A percentile compares a stretch with the other conserved stretches of the same genome.
Conservation (phyloP, 441 rosid genomes). For the Populus trichocarpa region DNA sequence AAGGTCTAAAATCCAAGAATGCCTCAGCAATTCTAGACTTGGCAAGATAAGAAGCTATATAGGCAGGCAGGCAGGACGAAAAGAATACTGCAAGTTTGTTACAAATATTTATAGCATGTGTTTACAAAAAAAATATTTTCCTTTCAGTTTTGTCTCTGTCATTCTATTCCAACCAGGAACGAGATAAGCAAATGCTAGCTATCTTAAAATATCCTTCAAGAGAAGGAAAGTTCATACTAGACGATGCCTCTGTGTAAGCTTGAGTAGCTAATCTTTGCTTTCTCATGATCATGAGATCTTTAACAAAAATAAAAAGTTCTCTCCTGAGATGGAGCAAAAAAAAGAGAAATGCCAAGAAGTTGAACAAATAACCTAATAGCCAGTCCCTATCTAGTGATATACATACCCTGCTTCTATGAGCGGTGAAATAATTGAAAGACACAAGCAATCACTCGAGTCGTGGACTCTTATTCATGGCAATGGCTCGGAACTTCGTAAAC, state of each 20-base stretch:
- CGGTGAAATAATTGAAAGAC: not conserved
- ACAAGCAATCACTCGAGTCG: not conserved
- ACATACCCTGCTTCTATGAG: constrained; percentile 1
- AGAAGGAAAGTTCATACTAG: not conserved
- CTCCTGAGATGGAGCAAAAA: not conserved
- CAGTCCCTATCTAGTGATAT: constrained; percentile 6
- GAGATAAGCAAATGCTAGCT: not conserved
- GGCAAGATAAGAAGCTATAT: too few relatives aligned
- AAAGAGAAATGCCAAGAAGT: not conserved
- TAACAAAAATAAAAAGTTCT: not conserved
- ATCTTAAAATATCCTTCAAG: not conserved
- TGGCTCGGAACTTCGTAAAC: constrained; percentile 35
- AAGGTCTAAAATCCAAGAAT: too few relatives aligned
- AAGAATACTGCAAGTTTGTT: not conserved
- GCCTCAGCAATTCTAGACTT: not conserved
- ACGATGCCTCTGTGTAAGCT: not conserved
- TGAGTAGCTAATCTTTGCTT: not conserved
- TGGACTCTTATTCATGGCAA: constrained; percentile 31
- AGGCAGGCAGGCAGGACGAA: not conserved
- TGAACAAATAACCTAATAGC: not conserved
- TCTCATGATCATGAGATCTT: not conserved
- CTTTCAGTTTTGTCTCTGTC: not conserved
- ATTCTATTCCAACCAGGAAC: not conserved
- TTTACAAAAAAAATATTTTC: not conserved
- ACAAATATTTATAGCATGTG: not conserved